Evolutionary conservation across 306 rosid species (phyloP).

Genomic region (cucumber (Cucumis sativus)): Cucumber_9930_V3 NC_026660.2:22913501-22914000

Average conservation of each 20-base stretch:
- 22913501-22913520: conserved; percentile 5
- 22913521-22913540: not conserved
- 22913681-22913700: conserved; percentile 13
- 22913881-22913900: conserved; percentile 29
- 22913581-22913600: conserved; percentile 18
- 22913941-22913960: conserved; percentile 18
- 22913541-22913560: conserved; percentile 2
- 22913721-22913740: conserved; percentile 14
- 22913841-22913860: conserved; percentile 3
- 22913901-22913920: conserved; percentile 23
- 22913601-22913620: conserved; percentile 18
- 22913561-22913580: conserved; percentile 18
- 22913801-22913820: not conserved
- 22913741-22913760: conserved; percentile 17
- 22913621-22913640: conserved; percentile 18
- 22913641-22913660: conserved; percentile 26
- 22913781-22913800: not conserved
- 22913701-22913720: conserved; percentile 20
- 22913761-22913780: not conserved
- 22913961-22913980: conserved; percentile 16
- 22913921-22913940: conserved; percentile 21
- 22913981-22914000: conserved; percentile 24
- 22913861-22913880: conserved; percentile 17
- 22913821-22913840: not conserved
- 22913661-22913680: conserved; percentile 15